phyloP scores from a whole-genome alignment of 306 rosid genomes.

The Nissolia schottii region DNA sequence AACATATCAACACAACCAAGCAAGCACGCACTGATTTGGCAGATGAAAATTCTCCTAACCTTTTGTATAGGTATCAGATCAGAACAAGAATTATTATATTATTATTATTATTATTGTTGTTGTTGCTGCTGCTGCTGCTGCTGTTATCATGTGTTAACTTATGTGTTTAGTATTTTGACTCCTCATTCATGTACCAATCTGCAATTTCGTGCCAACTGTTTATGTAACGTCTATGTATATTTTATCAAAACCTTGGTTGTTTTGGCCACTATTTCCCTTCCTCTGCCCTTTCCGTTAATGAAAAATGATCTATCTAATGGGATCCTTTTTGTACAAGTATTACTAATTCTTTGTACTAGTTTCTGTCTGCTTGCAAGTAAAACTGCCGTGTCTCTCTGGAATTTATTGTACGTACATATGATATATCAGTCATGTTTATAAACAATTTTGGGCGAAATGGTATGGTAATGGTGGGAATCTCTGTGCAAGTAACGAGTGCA shows the following conservation, averaged over 20 bases:
- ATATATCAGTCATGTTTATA: too few species aligned
- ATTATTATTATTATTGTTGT: too few species aligned
- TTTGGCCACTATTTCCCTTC: background rate
- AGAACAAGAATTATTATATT: slow-evolving; percentile 13
- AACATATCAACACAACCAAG: slow-evolving; percentile 8
- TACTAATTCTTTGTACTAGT: too few species aligned
- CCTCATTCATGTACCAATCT: slow-evolving; percentile 33
- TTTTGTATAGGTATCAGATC: slow-evolving; percentile 14
- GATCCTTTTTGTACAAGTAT: too few species aligned
- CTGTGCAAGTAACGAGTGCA: background rate
- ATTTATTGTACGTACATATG: too few species aligned
- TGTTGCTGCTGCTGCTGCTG: too few species aligned
- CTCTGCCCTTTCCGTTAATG: background rate
- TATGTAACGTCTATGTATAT: background rate
- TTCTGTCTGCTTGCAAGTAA: too few species aligned
- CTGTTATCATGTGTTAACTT: slow-evolving; percentile 3
- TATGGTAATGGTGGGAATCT: too few species aligned
- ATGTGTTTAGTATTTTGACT: background rate
- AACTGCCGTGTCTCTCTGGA: too few species aligned
- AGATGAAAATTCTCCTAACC: slow-evolving; percentile 3
- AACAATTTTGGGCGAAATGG: too few species aligned
- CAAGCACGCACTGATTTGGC: background rate
- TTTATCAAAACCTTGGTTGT: background rate
- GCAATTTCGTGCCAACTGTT: background rate
- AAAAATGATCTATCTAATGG: background rate